Percentiles rank a stretch among this genome's conserved stretches.
Conservation (phyloP, 345 rosid species). For the Atalantia buxifolia region DNA sequence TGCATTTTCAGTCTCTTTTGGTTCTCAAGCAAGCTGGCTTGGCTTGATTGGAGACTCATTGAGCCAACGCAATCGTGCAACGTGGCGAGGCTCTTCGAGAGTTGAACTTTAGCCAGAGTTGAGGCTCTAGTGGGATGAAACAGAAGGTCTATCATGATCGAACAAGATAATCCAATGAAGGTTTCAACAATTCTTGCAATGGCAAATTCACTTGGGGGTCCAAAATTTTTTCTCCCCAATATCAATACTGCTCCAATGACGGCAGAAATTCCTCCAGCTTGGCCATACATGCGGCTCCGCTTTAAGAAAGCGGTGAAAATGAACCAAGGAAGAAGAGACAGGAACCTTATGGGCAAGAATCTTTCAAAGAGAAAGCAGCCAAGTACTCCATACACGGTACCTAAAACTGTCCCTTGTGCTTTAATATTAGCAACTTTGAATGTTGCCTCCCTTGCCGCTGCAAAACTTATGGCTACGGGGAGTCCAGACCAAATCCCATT, state of each 20-base stretch:
- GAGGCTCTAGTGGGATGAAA: conserved; percentile 71
- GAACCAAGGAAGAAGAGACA: conserved; percentile 90
- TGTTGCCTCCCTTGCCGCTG: conserved; percentile 67
- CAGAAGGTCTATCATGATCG: conserved; percentile 57
- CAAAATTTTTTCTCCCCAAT: conserved; percentile 74
- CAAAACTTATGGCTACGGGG: conserved; percentile 66
- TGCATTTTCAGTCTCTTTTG: conserved; percentile 46
- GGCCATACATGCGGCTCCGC: conserved; percentile 74
- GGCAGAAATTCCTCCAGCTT: conserved; percentile 84
- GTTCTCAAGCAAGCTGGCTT: conserved; percentile 31
- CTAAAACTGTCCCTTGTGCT: conserved; percentile 92
- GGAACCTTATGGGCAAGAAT: conserved; percentile 60
- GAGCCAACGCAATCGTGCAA: conserved; percentile 42
- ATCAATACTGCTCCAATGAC: conserved; percentile 77
- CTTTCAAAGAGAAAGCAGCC: conserved; percentile 74
- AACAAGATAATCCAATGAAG: conserved; percentile 75
- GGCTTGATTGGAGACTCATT: conserved; percentile 33
- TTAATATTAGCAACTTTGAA: conserved; percentile 72
- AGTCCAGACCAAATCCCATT: conserved; percentile 86
- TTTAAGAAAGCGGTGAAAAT: conserved; percentile 59
- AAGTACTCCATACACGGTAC: conserved; percentile 81
- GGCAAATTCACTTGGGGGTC: conserved; percentile 78
- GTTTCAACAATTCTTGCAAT: conserved; percentile 83
- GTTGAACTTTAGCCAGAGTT: conserved; percentile 56
- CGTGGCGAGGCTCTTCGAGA: conserved; percentile 41